Evolutionary conservation across 73 alveolate genomes (phyloP).

Genomic region (Blepharisma stoltei): DNA sequence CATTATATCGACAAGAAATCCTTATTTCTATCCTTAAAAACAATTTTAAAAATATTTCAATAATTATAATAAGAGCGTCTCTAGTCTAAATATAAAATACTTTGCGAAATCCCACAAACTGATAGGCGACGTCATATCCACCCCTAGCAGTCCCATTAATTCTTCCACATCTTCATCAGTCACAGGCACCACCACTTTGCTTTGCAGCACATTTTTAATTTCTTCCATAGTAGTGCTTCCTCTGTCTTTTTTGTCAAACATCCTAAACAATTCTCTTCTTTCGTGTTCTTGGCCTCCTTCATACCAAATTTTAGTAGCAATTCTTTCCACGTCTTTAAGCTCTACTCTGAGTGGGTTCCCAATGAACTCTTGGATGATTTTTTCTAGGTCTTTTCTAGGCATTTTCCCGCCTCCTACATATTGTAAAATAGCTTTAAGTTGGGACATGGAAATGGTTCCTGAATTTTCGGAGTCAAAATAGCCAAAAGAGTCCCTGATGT

Average conservation of each 20-base stretch:
- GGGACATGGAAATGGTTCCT: neutral
- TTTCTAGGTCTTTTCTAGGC: slow-evolving; percentile 19
- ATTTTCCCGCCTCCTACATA: neutral
- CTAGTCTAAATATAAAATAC: slow-evolving; percentile 7
- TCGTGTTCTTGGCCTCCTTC: slow-evolving; percentile 22
- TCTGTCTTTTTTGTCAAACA: slow-evolving; percentile 23
- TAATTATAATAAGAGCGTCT: neutral
- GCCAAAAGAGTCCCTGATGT: slow-evolving; percentile 17
- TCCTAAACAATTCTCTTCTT: neutral
- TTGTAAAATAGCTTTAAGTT: neutral
- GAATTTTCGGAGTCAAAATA: neutral
- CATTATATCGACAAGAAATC: no score
- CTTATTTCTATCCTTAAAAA: no score
- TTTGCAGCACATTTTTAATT: slow-evolving; percentile 11
- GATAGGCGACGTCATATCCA: neutral
- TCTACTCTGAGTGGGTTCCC: slow-evolving; percentile 5
- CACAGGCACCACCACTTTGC: neutral
- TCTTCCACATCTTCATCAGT: slow-evolving; percentile 21
- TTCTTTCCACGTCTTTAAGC: slow-evolving; percentile 18
- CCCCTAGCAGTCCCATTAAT: neutral
- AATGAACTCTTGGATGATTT: neutral
- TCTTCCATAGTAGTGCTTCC: slow-evolving; percentile 26
- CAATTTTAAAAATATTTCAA: no score
- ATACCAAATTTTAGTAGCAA: neutral
- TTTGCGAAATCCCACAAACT: neutral